phyloP scores from a whole-genome alignment of 306 rosid genomes.

The Cyclanthera cordifolia region DNA sequence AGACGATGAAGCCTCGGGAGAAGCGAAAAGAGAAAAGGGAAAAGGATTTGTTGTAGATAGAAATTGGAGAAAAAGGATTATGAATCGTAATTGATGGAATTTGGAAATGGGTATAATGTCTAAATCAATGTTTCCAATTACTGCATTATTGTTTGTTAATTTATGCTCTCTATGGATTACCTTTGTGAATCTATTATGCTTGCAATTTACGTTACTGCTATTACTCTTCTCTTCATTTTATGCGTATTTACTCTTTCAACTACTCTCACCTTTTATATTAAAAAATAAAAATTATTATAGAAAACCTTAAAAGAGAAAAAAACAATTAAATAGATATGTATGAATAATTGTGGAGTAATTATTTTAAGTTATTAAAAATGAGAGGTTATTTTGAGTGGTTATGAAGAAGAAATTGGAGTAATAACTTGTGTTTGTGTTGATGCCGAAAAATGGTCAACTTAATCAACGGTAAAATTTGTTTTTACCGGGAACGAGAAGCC shows the following conservation, averaged over 20 bases:
- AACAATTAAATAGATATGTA: too few species aligned
- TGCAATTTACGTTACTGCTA: neutral
- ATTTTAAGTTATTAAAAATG: too few species aligned
- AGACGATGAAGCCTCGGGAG: neutral
- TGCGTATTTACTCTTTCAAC: neutral
- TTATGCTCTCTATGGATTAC: conserved; percentile 2
- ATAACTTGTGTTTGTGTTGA: too few species aligned
- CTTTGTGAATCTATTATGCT: neutral
- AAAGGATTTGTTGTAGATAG: neutral
- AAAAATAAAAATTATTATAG: too few species aligned
- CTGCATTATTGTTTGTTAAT: conserved; percentile 3
- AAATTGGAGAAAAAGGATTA: neutral
- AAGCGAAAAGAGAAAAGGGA: neutral
- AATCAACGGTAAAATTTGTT: too few species aligned
- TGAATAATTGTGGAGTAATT: too few species aligned
- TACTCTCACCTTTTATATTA: neutral
- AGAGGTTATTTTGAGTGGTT: too few species aligned
- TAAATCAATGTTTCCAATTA: neutral
- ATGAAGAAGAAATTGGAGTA: too few species aligned
- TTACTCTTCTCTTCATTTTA: neutral
- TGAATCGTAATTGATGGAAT: neutral
- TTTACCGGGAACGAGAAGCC: too few species aligned
- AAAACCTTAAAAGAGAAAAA: too few species aligned
- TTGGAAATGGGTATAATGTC: neutral
- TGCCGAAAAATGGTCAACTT: too few species aligned